Percentiles rank a stretch among this genome's conserved stretches.
These are phyloP conservation scores for Hippophae tibetana DNA, from an alignment of 306 rosid species.

Conservation along the genomic window DNA sequence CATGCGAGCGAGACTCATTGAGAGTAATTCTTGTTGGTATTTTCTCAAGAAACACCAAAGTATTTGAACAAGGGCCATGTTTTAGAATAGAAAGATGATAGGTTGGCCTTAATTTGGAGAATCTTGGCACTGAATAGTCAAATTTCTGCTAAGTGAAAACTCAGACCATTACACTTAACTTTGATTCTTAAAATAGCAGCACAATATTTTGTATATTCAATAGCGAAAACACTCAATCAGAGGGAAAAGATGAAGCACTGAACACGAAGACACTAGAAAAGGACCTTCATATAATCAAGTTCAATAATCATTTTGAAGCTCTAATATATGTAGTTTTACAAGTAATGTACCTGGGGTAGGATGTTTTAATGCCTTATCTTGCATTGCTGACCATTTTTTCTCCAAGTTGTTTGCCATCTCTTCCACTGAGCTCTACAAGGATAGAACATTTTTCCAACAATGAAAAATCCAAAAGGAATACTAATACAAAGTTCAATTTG, in stretches of 20 bases:
- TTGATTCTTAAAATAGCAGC: not conserved
- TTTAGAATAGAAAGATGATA: no score
- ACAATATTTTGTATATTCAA: not conserved
- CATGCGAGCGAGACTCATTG: no score
- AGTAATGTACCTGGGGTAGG: constrained; percentile 64
- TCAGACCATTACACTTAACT: not conserved
- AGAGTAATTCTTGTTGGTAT: no score
- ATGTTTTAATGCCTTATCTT: constrained; percentile 56
- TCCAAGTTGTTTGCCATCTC: constrained; percentile 44
- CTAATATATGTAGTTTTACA: no score
- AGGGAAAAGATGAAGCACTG: not conserved
- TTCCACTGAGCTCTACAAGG: constrained; percentile 58
- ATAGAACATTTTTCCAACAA: constrained; percentile 3
- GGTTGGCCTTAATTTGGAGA: no score
- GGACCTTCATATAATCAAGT: not conserved
- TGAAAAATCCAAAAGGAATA: constrained; percentile 1
- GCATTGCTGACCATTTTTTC: constrained; percentile 55
- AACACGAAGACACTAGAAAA: not conserved
- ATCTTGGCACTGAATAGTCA: no score
- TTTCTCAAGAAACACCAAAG: no score
- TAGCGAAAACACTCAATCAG: not conserved
- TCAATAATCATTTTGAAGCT: not conserved
- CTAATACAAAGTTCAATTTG: not conserved
- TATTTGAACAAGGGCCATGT: no score
- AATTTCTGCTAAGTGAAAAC: no score